A percentile compares a stretch with the other conserved stretches of the same genome.
phyloP scores from a whole-genome alignment of 495 filamentous ascomycete species.

The Penicillium parvum region DNA sequence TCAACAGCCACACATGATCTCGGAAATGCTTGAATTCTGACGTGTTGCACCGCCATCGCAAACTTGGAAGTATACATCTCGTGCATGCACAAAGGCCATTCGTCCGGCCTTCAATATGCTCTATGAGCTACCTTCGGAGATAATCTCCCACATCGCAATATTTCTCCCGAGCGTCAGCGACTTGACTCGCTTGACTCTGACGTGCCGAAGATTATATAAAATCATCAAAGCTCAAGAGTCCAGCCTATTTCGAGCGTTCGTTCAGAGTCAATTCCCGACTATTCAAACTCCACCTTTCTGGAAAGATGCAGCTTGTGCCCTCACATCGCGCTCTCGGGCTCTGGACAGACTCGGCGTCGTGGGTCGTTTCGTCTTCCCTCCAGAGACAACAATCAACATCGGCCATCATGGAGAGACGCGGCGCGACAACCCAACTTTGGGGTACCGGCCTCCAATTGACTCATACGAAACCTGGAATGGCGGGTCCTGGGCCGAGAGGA shows the following conservation, averaged over 20 bases:
- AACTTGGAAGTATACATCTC: constrained; percentile 1
- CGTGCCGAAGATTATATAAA: constrained; percentile 46
- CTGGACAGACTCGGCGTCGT: constrained; percentile 56
- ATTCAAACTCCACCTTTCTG: constrained; percentile 40
- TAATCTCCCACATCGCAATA: constrained; percentile 52
- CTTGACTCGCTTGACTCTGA: constrained; percentile 44
- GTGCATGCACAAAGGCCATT: background rate
- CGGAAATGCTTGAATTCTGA: constrained; percentile 6
- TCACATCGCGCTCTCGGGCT: constrained; percentile 56
- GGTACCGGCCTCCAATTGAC: constrained; percentile 59
- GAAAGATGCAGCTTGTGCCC: constrained; percentile 50
- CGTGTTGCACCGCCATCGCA: background rate
- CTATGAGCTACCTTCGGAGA: constrained; percentile 55
- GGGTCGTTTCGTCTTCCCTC: constrained; percentile 49
- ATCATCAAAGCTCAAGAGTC: constrained; percentile 54
- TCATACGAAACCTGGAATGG: constrained; percentile 55
- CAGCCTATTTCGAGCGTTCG: constrained; percentile 48
- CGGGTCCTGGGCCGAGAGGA: constrained; percentile 47
- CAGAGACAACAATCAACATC: constrained; percentile 24
- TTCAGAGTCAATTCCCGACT: constrained; percentile 49
- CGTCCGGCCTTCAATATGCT: constrained; percentile 30
- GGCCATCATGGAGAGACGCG: constrained; percentile 27
- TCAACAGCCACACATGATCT: background rate
- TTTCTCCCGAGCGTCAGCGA: constrained; percentile 50
- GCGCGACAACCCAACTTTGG: constrained; percentile 54